These are phyloP conservation scores for Thermothielavioides terrestris DNA, from an alignment of 495 filamentous ascomycete species.

Conservation along the genomic window DNA sequence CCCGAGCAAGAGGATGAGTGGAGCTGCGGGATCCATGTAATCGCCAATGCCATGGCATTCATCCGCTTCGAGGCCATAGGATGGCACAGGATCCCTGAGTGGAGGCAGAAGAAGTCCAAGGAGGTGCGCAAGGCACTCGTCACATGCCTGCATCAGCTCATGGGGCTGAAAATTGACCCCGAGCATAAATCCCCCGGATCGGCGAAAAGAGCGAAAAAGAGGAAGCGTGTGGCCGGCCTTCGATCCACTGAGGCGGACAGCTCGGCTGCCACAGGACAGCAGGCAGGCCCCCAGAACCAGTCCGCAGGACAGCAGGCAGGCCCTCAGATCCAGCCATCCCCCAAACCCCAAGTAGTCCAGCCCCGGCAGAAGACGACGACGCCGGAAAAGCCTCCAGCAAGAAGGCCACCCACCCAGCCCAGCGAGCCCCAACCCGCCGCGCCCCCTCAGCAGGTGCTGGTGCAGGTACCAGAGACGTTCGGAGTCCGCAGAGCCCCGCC, in stretches of 20 bases:
- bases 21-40: slow-evolving; percentile 13
- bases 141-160: background rate
- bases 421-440: background rate
- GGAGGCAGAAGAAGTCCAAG: background rate
- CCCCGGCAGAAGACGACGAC: too few relatives aligned
- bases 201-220: too few relatives aligned
- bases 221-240: too few relatives aligned
- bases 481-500: background rate
- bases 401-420: background rate
- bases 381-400: too few relatives aligned
- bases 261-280: too few relatives aligned
- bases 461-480: too few relatives aligned
- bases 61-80: slow-evolving; percentile 9
- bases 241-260: too few relatives aligned
- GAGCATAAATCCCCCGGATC: background rate
- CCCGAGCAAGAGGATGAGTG: slow-evolving; percentile 1
- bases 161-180: background rate
- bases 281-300: too few relatives aligned
- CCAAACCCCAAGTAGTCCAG: too few relatives aligned
- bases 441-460: too few relatives aligned
- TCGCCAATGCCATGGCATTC: slow-evolving; percentile 14
- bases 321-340: too few relatives aligned
- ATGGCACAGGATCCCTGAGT: slow-evolving; percentile 3
- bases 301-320: too few relatives aligned
- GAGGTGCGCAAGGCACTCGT: background rate